Percentiles rank a stretch among this genome's conserved stretches.
phyloP scores from a whole-genome alignment of 2,329 filamentous ascomycete genomes.

The Sporothrix variecibatus region DNA sequence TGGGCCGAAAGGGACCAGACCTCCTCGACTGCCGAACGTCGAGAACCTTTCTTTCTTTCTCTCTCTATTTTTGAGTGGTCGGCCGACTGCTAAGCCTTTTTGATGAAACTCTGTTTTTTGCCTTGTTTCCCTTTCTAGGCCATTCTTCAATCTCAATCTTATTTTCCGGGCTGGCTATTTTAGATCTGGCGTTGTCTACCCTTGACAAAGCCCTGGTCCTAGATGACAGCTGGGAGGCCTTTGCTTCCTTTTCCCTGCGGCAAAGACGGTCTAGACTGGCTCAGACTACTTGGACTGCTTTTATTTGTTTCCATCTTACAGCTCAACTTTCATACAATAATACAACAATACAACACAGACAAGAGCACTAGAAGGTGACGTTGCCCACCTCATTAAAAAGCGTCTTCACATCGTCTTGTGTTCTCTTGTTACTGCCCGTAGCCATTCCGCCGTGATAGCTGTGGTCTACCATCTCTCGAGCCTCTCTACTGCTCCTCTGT shows the following conservation, averaged over 20 bases:
- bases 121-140: neutral
- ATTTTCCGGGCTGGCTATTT: conserved; percentile 19
- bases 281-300: neutral
- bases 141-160: neutral
- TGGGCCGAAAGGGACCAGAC: conserved; percentile 3
- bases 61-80: neutral
- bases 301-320: neutral
- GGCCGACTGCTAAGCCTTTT: neutral
- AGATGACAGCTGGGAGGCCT: neutral
- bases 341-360: neutral
- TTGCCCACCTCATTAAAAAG: neutral
- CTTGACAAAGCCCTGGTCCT: neutral
- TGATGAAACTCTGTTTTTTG: neutral
- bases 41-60: neutral
- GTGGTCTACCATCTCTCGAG: neutral
- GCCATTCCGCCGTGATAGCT: neutral
- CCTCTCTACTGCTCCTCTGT: neutral
- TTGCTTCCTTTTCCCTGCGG: neutral
- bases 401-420: neutral
- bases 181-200: neutral
- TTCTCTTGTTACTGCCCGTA: neutral
- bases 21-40: conserved; percentile 4
- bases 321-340: neutral
- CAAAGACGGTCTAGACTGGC: neutral
- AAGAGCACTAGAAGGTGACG: neutral